These are phyloP conservation scores for Xylariaceae sp. DNA, from an alignment of 2,329 filamentous ascomycete species.

Conservation along the genomic window DNA sequence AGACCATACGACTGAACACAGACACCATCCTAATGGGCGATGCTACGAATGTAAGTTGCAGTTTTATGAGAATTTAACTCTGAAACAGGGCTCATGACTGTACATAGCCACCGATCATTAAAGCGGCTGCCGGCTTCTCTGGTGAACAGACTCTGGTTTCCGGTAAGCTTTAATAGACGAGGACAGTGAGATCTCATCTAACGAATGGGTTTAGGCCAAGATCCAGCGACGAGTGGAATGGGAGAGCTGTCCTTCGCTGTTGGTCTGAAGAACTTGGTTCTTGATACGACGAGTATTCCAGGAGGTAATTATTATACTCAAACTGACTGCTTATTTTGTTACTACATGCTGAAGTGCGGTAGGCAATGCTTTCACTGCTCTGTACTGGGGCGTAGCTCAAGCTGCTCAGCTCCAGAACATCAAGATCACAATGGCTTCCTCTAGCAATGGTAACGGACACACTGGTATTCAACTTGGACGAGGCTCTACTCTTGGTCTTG, in stretches of 20 bases:
- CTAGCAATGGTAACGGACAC: conserved; percentile 47
- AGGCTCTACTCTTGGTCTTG: conserved; percentile 50
- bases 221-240: conserved; percentile 42
- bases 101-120: conserved; percentile 49
- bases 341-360: conserved; percentile 13
- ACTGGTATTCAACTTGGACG: conserved; percentile 50
- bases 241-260: conserved; percentile 53
- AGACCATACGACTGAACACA: conserved; percentile 50
- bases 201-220: conserved; percentile 38
- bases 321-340: not conserved
- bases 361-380: conserved; percentile 48
- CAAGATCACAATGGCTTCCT: conserved; percentile 49
- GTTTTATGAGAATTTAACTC: too few relatives aligned
- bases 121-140: conserved; percentile 47
- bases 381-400: conserved; percentile 55
- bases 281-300: conserved; percentile 50
- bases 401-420: conserved; percentile 51
- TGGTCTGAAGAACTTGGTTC: conserved; percentile 51
- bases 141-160: conserved; percentile 43
- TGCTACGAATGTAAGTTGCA: conserved; percentile 46
- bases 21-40: conserved; percentile 56
- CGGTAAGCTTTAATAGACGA: conserved; percentile 32
- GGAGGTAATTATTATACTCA: conserved; percentile 34
- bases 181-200: conserved; percentile 11
- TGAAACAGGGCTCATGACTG: conserved; percentile 1